Evolutionary conservation across 805 yeast species (phyloP).

Genomic region (Maudiozyma pseudohumilis): DNA sequence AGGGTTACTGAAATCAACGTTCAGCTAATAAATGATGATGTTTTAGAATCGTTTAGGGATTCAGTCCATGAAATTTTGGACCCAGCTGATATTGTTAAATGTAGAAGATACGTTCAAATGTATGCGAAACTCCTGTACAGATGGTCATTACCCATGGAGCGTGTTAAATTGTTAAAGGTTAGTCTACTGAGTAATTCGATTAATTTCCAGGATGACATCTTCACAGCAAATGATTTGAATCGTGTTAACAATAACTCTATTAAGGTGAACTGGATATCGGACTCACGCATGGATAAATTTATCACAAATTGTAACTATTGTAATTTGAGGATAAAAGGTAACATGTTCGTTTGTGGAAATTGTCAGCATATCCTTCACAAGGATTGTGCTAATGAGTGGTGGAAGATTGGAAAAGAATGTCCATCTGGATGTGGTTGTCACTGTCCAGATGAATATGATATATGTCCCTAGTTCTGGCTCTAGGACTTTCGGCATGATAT

Average conservation of each 20-base stretch:
- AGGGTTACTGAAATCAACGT: slow-evolving; percentile 18
- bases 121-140: slow-evolving; percentile 68
- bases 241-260: slow-evolving; percentile 9
- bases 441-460: slow-evolving; percentile 37
- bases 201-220: background rate
- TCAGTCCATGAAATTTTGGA: slow-evolving; percentile 17
- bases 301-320: slow-evolving; percentile 55
- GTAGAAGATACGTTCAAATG: slow-evolving; percentile 42
- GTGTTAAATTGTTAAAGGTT: slow-evolving; percentile 64
- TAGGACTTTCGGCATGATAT: background rate
- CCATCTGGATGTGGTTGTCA: slow-evolving; percentile 81
- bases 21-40: slow-evolving; percentile 22
- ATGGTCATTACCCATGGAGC: slow-evolving; percentile 78
- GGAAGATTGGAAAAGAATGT: slow-evolving; percentile 51
- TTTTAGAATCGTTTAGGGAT: slow-evolving; percentile 15
- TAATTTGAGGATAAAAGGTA: slow-evolving; percentile 45
- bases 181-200: slow-evolving; percentile 23
- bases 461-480: background rate
- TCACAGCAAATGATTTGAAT: background rate
- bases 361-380: slow-evolving; percentile 79
- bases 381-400: slow-evolving; percentile 74
- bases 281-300: slow-evolving; percentile 1
- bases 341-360: slow-evolving; percentile 54
- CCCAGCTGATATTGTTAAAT: slow-evolving; percentile 20
- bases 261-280: slow-evolving; percentile 13